Conservation (phyloP, 1,284 basidiomycete genomes). For the Dichomitus squalens region DNA sequence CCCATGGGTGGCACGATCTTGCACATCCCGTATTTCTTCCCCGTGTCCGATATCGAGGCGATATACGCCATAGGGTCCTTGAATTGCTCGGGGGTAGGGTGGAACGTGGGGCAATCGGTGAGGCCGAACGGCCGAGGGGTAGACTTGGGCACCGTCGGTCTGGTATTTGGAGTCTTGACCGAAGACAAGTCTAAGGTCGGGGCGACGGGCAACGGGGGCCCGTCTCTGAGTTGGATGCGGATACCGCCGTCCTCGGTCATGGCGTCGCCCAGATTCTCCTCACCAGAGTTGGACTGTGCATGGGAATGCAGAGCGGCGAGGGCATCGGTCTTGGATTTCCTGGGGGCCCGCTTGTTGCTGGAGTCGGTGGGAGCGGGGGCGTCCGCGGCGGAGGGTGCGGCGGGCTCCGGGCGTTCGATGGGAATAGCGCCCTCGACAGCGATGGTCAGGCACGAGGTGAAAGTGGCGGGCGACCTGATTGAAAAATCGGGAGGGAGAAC, state of each 20-base stretch:
- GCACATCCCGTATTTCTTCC: conserved; percentile 86
- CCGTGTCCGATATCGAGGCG: conserved; percentile 77
- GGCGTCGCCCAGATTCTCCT: conserved; percentile 42
- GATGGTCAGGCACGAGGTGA: conserved; percentile 69
- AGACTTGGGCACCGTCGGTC: conserved; percentile 41
- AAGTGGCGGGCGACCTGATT: conserved; percentile 46
- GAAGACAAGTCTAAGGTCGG: conserved; percentile 65
- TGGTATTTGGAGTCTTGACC: conserved; percentile 66
- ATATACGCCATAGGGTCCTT: conserved; percentile 97
- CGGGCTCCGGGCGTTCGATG: conserved; percentile 39
- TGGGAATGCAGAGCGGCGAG: conserved; percentile 74
- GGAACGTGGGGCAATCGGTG: conserved; percentile 88
- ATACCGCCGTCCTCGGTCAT: conserved; percentile 29
- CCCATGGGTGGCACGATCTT: conserved; percentile 94
- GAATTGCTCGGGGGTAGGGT: conserved; percentile 90
- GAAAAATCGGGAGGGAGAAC: conserved; percentile 41
- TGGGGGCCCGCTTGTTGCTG: conserved; percentile 66
- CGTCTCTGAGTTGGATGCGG: conserved; percentile 41
- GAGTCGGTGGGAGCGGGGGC: conserved; percentile 32
- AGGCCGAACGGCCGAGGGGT: conserved; percentile 79
- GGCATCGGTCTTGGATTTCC: conserved; percentile 86
- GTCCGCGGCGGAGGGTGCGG: conserved; percentile 21
- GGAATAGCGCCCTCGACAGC: conserved; percentile 65
- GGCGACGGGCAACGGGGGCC: conserved; percentile 59
- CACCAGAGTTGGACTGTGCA: conserved; percentile 53